These are phyloP conservation scores for Brassica incana DNA, from an alignment of 345 rosid genomes.

Conservation along the genomic window DNA sequence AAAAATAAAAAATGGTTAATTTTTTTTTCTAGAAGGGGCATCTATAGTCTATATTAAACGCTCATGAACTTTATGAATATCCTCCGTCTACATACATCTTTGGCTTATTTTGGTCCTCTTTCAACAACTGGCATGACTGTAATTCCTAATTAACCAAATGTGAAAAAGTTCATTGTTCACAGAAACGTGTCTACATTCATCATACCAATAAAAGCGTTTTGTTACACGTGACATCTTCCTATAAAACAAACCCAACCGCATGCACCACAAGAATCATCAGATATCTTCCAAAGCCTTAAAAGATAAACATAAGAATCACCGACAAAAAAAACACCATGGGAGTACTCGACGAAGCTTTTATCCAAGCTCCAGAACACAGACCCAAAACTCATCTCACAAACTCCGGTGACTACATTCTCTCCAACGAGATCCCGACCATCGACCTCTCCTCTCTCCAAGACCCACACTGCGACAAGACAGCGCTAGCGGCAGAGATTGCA, in stretches of 20 bases:
- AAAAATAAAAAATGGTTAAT: neutral
- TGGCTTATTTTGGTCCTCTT: neutral
- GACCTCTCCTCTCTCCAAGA: neutral
- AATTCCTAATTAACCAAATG: neutral
- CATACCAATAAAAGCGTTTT: neutral
- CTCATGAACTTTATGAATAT: neutral
- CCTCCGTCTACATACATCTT: neutral
- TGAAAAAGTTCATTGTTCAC: neutral
- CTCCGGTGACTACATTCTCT: neutral
- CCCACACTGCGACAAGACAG: neutral
- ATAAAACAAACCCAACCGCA: neutral
- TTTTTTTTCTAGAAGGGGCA: neutral
- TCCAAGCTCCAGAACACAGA: neutral
- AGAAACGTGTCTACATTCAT: neutral
- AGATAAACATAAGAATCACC: neutral
- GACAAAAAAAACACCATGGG: neutral
- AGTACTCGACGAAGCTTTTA: neutral
- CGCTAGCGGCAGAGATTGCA: neutral
- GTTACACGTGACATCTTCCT: neutral
- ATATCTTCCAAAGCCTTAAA: neutral
- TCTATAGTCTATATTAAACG: neutral
- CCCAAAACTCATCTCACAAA: neutral
- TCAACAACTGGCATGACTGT: neutral
- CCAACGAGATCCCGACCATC: neutral
- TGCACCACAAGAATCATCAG: neutral